phyloP scores from a whole-genome alignment of 163 green algal species.

The Prototheca wickerhamii region DNA sequence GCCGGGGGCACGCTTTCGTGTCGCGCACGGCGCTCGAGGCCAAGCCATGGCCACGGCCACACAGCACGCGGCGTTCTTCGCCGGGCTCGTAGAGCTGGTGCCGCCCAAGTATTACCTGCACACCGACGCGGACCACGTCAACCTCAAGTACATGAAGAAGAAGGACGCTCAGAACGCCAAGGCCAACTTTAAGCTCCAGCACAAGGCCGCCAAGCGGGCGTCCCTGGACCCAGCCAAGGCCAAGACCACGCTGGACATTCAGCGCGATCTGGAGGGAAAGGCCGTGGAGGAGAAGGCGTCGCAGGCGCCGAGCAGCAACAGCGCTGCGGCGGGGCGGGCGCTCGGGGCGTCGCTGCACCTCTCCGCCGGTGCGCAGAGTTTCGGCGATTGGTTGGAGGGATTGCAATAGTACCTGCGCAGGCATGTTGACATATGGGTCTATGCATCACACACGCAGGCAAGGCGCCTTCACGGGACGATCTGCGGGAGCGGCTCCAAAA shows the following conservation, averaged over 20 bases:
- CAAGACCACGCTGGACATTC: slow-evolving; percentile 32
- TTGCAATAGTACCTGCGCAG: too few relatives aligned
- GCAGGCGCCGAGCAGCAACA: not conserved
- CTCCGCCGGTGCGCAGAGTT: not conserved
- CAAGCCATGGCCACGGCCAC: too few relatives aligned
- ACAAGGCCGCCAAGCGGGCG: slow-evolving; percentile 39
- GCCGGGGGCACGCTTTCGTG: not conserved
- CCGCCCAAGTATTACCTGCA: slow-evolving; percentile 53
- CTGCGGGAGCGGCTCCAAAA: slow-evolving; percentile 39
- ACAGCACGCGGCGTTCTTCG: slow-evolving; percentile 49
- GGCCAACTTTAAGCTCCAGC: slow-evolving; percentile 31
- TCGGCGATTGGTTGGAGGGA: not conserved
- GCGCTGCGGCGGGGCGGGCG: not conserved
- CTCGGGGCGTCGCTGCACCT: too few relatives aligned
- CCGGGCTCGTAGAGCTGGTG: slow-evolving; percentile 57
- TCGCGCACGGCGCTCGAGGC: not conserved
- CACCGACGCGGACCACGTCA: slow-evolving; percentile 12
- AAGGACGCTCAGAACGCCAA: slow-evolving; percentile 27
- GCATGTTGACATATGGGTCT: not conserved
- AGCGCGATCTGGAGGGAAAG: slow-evolving; percentile 15
- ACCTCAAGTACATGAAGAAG: slow-evolving; percentile 46
- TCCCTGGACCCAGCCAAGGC: slow-evolving; percentile 49
- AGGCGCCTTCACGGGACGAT: slow-evolving; percentile 25
- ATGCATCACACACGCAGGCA: not conserved
- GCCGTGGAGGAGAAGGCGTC: not conserved